Base-by-base conservation (phyloP, 1,139 yeast genomes). In the Nadsonia commutata region DNA sequence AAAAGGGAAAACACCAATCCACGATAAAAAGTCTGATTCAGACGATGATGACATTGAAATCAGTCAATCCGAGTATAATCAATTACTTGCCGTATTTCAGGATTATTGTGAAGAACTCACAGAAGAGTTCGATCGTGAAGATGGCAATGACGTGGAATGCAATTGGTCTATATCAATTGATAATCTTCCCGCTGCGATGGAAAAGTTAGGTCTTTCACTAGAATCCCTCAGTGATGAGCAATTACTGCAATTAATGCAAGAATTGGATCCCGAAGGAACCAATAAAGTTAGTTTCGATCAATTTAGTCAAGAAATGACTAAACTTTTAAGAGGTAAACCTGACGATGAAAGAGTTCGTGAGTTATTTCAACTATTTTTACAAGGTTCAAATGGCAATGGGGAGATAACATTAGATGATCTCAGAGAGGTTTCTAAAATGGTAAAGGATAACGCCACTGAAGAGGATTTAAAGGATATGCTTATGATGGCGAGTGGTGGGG, bases 381-480 rank as follows among this genome's bases (percentile, higher is more conserved):
- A 4, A 4, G 16, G 13, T 27, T 4, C 16, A 6, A 4, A 27
- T 27, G 33, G 5, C 33, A 4, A 27, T 4, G 33, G 33, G 16
- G 33, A 11, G 13, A 59, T 59, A 20, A 48, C 55, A 1, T 18
- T 56, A 2, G 43, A 48, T 2, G 60, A 57, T 44, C 48, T 63
- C 13, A 38, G 46, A 18, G 46, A 52, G 16, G 53, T 57, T 1
- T 49, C 63, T 7, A 38, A 37, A 3, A 51, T 51, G 31, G 55
- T 62, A 21, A 56, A 58, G 31, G 62, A 64, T 40, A 46, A 48
- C 19, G 57, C 56, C 3, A 47, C 55, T 1, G 55, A 53, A 3
- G 53, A 50, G 13, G 64, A 64, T 16, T 51, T 64, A 33, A 41
- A 40, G 18, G 58, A 53, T 18, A 63, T 64, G 67, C 46, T 62